These are phyloP conservation scores for Cutaneotrichosporon sp. DNA, from an alignment of 1,284 basidiomycete species.

Conservation along the genomic window DNA sequence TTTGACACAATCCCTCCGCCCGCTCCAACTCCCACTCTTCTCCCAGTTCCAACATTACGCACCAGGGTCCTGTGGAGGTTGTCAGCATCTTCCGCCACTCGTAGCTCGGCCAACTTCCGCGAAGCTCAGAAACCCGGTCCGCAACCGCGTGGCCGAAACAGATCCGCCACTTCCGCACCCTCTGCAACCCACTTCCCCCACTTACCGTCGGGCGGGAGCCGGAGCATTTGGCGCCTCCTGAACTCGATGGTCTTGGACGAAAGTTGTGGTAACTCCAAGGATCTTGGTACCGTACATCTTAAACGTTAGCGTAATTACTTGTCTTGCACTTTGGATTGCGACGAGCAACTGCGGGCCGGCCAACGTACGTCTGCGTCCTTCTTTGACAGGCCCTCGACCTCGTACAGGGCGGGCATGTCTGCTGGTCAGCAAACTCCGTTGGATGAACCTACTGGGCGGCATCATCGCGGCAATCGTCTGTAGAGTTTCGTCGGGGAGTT, in stretches of 20 bases:
- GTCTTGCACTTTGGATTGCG: too few relatives aligned
- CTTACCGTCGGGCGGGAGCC: neutral
- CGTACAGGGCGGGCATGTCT: constrained; percentile 30
- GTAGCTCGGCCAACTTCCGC: neutral
- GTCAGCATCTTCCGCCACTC: neutral
- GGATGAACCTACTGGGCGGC: constrained; percentile 41
- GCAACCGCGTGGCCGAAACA: neutral
- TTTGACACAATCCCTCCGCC: neutral
- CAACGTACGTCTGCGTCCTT: constrained; percentile 17
- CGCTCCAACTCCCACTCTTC: neutral
- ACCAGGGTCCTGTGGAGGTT: neutral
- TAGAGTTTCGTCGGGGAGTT: constrained; percentile 31
- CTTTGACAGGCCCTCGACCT: constrained; percentile 37
- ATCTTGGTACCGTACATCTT: constrained; percentile 26
- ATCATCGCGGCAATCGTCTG: constrained; percentile 45
- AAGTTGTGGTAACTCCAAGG: constrained; percentile 25
- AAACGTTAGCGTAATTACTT: neutral
- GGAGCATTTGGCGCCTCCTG: constrained; percentile 8
- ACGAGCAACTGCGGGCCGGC: neutral
- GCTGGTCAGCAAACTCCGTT: neutral
- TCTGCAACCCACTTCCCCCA: neutral
- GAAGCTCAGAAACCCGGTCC: neutral
- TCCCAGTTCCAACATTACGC: neutral
- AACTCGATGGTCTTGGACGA: constrained; percentile 2
- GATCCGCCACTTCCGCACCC: neutral